A percentile compares a stretch with the other conserved stretches of the same genome.
Conservation (phyloP, 208 protist genomes). For the Crithidia expoeki region DNA sequence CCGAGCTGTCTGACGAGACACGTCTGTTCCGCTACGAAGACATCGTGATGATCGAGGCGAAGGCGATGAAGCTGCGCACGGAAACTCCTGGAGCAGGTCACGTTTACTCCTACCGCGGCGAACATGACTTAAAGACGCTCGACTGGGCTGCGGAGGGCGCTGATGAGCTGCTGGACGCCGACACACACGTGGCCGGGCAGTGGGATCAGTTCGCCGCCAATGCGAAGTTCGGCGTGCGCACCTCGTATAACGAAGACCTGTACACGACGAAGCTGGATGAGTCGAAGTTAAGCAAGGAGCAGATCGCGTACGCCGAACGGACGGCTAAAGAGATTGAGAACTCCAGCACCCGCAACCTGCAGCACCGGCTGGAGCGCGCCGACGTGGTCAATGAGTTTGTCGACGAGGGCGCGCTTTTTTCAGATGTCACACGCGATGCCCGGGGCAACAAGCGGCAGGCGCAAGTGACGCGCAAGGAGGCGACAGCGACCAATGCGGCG, state of each 20-base stretch:
- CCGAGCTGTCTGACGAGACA: constrained; percentile 40
- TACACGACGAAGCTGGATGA: constrained; percentile 92
- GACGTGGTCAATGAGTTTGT: constrained; percentile 53
- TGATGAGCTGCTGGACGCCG: constrained; percentile 68
- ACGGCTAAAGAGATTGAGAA: constrained; percentile 82
- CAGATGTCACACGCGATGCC: constrained; percentile 58
- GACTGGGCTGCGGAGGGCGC: constrained; percentile 70
- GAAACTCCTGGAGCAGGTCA: constrained; percentile 64
- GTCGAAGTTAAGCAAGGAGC: constrained; percentile 74
- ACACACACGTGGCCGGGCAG: constrained; percentile 51
- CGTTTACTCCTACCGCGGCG: constrained; percentile 48
- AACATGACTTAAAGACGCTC: constrained; percentile 70
- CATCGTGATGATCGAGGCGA: constrained; percentile 81
- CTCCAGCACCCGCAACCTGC: constrained; percentile 53
- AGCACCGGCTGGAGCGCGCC: constrained; percentile 75
- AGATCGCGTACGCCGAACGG: constrained; percentile 65
- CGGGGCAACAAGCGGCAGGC: constrained; percentile 13
- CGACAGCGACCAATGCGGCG: constrained; percentile 14
- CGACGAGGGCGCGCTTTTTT: constrained; percentile 83
- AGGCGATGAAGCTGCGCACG: constrained; percentile 68
- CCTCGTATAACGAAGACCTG: constrained; percentile 85
- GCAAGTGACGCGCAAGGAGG: constrained; percentile 21
- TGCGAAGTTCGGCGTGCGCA: constrained; percentile 76
- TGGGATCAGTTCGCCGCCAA: constrained; percentile 93
- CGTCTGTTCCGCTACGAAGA: constrained; percentile 65